Conservation (phyloP, 176 grass and related monocot genomes). For the Microstegium vimineum region DNA sequence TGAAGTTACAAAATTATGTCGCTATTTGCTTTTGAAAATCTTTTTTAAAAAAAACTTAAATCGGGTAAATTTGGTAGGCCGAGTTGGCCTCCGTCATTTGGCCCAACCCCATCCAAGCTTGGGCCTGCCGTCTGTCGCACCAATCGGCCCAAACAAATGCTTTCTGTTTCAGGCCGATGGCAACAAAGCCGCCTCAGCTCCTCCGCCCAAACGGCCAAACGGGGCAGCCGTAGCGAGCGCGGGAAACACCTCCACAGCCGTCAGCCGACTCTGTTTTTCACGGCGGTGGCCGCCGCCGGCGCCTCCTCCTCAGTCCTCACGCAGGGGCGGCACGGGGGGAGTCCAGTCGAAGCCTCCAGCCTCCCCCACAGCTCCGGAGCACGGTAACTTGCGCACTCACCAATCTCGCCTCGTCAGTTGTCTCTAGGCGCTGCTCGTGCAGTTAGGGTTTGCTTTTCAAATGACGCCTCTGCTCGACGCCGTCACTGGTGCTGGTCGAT, state of each 20-base stretch:
- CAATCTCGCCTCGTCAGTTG: neutral
- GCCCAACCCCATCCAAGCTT: too few species aligned
- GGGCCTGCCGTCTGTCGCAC: neutral
- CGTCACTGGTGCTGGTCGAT: neutral
- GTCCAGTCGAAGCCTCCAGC: neutral
- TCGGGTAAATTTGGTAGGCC: too few species aligned
- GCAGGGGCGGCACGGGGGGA: neutral
- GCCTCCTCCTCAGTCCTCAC: too few species aligned
- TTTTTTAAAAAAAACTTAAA: too few species aligned
- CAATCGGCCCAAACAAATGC: neutral
- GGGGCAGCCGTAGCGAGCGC: neutral
- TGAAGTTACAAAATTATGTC: too few species aligned
- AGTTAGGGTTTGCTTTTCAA: neutral
- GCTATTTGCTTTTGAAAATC: too few species aligned
- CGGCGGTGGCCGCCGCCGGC: neutral
- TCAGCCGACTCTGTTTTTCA: neutral
- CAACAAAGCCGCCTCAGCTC: too few species aligned
- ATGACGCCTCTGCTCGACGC: neutral
- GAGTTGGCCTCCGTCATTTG: too few species aligned
- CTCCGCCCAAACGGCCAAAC: neutral
- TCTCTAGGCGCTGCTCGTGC: neutral
- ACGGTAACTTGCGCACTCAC: neutral
- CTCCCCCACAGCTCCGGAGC: neutral
- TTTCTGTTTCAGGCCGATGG: neutral
- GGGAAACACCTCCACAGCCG: neutral